Evolutionary conservation across 192 early-diverging fungal genomes (phyloP), one percentile per base, ranked within the genome.

Genomic region (Glomus cerebriforme): DNA sequence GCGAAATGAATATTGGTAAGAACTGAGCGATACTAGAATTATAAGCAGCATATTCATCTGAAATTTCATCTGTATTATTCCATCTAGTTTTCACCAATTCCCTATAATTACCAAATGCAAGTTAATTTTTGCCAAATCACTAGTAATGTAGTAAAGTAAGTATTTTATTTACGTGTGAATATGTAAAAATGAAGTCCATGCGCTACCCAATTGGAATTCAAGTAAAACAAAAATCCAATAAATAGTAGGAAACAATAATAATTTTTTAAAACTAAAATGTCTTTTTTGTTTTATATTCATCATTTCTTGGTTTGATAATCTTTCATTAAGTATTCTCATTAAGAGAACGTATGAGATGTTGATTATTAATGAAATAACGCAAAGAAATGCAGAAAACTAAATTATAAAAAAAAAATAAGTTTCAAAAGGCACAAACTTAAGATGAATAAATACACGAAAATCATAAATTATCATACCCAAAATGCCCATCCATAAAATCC

Each of bases 31-130:
- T 81, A 68, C 88, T 90, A 13, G 91, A 90, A 10, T 80, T 83
- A 74, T 82, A 85, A 19, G 91, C 90, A 7, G 91, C 90, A 22
- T 82, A n/a, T 4, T 73, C 59, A 73, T 92, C 87, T 32, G 80
- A 79, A 17, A 81, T 81, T 4, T 73, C 59, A 73, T 92, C 87
- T 32, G 80, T 80, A 17, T 82, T 81, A n/a, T 82, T 83, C 71
- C 90, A 92, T 22, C 90, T 84, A 64, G 88, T 80, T 76, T 90
- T 91, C n/a, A 91, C 81, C 26, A 91, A 86, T 85, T 92, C 90
- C 78, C 88, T 85, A 45, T 31, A 78, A 64, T 59, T 39, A 8
- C n/a, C n/a, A 73, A 31, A 76, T 37, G 8, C 29, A 70, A 71
- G 29, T 77, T 58, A 54, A 27, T 69, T 59, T 15, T 59, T 15